Evolutionary conservation across 1,284 basidiomycete genomes (phyloP).

Genomic region (Microbotryomycetes sp.): DNA sequence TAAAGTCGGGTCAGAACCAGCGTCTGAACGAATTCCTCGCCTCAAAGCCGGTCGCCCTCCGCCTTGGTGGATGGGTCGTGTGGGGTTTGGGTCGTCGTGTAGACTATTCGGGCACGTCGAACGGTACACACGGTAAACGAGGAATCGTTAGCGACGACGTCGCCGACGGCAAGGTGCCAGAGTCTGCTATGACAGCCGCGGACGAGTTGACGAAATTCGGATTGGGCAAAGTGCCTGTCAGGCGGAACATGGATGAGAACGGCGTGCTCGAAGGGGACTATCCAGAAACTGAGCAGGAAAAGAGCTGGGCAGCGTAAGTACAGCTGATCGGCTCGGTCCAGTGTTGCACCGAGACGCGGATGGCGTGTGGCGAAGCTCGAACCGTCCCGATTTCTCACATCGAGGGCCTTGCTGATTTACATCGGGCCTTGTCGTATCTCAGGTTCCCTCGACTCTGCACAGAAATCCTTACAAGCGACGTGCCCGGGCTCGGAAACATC

Average conservation of each 20-base stretch:
- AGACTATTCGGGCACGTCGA: conserved; percentile 1
- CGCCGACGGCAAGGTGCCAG: conserved; percentile 24
- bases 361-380: no score
- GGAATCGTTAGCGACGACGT: conserved; percentile 23
- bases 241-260: conserved; percentile 12
- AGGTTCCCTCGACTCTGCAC: conserved; percentile 93
- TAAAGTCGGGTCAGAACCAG: conserved; percentile 26
- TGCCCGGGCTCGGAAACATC: conserved; percentile 88
- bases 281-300: conserved; percentile 24
- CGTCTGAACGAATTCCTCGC: conserved; percentile 28
- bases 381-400: no score
- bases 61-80: conserved; percentile 30
- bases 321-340: no score
- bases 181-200: conserved; percentile 17
- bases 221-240: conserved; percentile 23
- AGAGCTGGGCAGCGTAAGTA: conserved; percentile 29
- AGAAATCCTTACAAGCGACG: conserved; percentile 90
- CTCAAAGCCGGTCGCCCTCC: conserved; percentile 14
- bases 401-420: no score
- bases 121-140: background rate
- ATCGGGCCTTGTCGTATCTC: background rate
- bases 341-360: no score
- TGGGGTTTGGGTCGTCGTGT: conserved; percentile 27
- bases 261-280: conserved; percentile 11
- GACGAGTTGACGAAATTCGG: conserved; percentile 8